Evolutionary conservation across 1,139 yeast genomes (phyloP).

Genomic region (Insectozyma bohioensis): DNA sequence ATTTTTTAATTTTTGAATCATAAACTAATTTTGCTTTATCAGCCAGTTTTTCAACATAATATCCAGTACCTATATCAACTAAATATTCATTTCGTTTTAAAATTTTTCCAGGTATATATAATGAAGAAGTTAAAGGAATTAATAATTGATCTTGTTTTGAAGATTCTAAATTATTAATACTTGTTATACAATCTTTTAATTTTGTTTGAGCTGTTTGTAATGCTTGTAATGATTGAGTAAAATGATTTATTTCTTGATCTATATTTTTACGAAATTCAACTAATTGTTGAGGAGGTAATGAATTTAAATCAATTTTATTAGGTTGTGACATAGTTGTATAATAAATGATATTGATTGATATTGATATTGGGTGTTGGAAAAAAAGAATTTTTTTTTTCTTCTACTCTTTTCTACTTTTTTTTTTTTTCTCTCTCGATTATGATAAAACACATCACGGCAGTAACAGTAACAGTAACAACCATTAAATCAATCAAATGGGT

Average conservation of each 20-base stretch:
- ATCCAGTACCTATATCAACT: slow-evolving; percentile 97
- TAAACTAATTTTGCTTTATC: slow-evolving; percentile 73
- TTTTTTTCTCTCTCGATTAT: slow-evolving; percentile 2
- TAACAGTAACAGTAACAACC: no score
- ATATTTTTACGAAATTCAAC: slow-evolving; percentile 81
- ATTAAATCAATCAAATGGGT: slow-evolving; percentile 36
- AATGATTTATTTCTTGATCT: slow-evolving; percentile 83
- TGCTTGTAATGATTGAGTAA: slow-evolving; percentile 81
- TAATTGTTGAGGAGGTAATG: slow-evolving; percentile 79
- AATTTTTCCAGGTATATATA: slow-evolving; percentile 84
- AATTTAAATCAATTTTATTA: slow-evolving; percentile 55
- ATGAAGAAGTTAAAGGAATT: slow-evolving; percentile 85
- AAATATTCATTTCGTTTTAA: slow-evolving; percentile 65
- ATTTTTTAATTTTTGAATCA: slow-evolving; percentile 67
- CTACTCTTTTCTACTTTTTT: slow-evolving; percentile 3
- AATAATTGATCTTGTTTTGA: slow-evolving; percentile 49
- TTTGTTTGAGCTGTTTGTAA: slow-evolving; percentile 80
- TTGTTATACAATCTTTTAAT: slow-evolving; percentile 76
- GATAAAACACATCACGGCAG: not conserved
- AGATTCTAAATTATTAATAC: slow-evolving; percentile 59
- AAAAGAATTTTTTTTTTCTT: slow-evolving; percentile 1
- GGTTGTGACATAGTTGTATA: slow-evolving; percentile 20
- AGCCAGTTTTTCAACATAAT: slow-evolving; percentile 78
- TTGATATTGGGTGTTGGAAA: not conserved
- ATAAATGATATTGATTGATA: slow-evolving; percentile 4